Conservation (phyloP, 441 rosid genomes). For the Rhodomyrtus psidioides region DNA sequence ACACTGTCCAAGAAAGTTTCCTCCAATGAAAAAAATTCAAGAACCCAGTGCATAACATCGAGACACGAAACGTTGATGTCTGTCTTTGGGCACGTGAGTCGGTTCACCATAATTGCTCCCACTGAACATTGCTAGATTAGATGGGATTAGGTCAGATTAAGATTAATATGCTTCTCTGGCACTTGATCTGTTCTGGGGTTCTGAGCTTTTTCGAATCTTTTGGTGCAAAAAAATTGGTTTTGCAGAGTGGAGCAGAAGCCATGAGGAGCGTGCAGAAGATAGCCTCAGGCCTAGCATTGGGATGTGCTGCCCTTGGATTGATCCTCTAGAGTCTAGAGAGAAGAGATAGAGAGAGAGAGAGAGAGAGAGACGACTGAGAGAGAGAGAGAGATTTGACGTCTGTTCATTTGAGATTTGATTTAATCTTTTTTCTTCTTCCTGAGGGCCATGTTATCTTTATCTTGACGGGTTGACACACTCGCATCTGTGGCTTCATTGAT, state of each 20-base stretch:
- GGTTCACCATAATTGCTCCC: not conserved
- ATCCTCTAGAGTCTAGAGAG: constrained; percentile 23
- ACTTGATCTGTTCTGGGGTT: not conserved
- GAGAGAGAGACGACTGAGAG: too few species aligned
- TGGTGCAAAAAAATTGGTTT: not conserved
- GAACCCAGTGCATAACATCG: not conserved
- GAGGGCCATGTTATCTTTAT: not conserved
- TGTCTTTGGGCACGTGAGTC: not conserved
- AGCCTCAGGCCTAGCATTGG: constrained; percentile 38
- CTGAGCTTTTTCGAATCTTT: not conserved
- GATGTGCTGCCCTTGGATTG: constrained; percentile 32
- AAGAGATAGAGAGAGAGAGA: not conserved
- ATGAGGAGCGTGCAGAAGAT: constrained; percentile 22
- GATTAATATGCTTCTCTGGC: not conserved
- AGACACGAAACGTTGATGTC: not conserved
- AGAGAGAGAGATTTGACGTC: not conserved
- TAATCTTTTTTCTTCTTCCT: not conserved
- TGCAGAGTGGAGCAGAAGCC: constrained; percentile 50
- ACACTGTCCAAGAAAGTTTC: not conserved
- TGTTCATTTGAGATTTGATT: not conserved
- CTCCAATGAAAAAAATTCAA: not conserved
- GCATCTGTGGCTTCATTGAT: not conserved
- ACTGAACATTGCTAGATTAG: not conserved
- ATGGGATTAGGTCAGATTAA: not conserved
- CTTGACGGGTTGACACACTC: not conserved